These are phyloP conservation scores for Ophiostoma ulmi DNA, from an alignment of 2,329 filamentous ascomycete species.

Conservation along the genomic window DNA sequence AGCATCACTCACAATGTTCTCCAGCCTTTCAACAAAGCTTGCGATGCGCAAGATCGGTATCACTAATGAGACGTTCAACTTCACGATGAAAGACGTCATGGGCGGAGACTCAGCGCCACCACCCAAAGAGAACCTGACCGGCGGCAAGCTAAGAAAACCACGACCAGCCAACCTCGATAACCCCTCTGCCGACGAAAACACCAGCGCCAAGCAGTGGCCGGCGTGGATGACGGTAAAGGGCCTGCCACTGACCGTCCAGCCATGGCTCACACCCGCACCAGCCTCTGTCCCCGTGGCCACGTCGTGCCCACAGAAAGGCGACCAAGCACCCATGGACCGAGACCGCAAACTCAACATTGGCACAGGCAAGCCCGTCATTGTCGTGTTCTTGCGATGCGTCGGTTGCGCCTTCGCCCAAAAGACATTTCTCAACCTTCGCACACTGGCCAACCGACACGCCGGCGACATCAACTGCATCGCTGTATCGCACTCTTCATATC, in stretches of 20 bases:
- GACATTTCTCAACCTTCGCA: constrained; percentile 52
- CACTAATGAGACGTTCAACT: constrained; percentile 46
- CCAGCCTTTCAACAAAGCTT: constrained; percentile 52
- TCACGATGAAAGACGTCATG: constrained; percentile 35
- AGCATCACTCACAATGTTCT: constrained; percentile 44
- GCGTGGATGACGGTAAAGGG: constrained; percentile 48
- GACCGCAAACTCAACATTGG: constrained; percentile 43
- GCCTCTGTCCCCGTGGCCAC: constrained; percentile 44
- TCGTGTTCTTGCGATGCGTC: constrained; percentile 52
- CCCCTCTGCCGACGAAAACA: constrained; percentile 30
- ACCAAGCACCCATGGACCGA: constrained; percentile 45
- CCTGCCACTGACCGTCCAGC: constrained; percentile 49
- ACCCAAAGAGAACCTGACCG: not conserved
- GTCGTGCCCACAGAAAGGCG: constrained; percentile 44
- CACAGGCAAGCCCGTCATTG: constrained; percentile 42
- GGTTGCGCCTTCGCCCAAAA: constrained; percentile 55
- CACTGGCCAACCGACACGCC: constrained; percentile 49
- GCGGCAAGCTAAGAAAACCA: constrained; percentile 28
- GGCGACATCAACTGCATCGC: constrained; percentile 50
- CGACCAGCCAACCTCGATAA: constrained; percentile 32
- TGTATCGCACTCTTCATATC: constrained; percentile 53
- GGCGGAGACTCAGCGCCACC: constrained; percentile 24
- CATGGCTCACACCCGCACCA: constrained; percentile 49
- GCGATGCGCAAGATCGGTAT: constrained; percentile 54
- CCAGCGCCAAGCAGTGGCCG: constrained; percentile 33